Evolutionary conservation across 2,329 filamentous ascomycete genomes (phyloP).

Genomic region (Arthrobotrys iridis): DNA sequence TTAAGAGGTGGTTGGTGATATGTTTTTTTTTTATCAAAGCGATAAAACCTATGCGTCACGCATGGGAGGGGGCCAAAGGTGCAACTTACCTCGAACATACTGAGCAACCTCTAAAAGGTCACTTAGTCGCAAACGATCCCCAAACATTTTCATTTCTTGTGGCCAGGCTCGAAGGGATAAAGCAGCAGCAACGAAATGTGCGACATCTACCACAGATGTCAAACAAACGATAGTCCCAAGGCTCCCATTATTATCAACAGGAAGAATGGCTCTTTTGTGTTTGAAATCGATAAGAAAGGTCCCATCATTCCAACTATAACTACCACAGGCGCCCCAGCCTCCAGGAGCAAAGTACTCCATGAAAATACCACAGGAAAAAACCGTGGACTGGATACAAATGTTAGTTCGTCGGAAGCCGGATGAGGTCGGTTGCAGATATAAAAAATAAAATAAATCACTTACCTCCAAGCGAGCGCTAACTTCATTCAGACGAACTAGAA

Average conservation of each 20-base stretch:
- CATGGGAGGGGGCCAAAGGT: slow-evolving; percentile 46
- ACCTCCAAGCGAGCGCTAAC: slow-evolving; percentile 39
- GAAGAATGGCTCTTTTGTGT: slow-evolving; percentile 53
- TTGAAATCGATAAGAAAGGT: slow-evolving; percentile 54
- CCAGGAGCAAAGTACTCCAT: slow-evolving; percentile 57
- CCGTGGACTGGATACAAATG: slow-evolving; percentile 47
- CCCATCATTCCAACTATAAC: slow-evolving; percentile 53
- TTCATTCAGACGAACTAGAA: slow-evolving; percentile 55
- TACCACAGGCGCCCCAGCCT: slow-evolving; percentile 49
- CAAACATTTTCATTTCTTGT: slow-evolving; percentile 56
- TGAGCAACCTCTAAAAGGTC: slow-evolving; percentile 55
- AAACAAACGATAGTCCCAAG: slow-evolving; percentile 54
- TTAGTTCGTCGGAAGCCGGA: slow-evolving; percentile 12
- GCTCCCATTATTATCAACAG: slow-evolving; percentile 30
- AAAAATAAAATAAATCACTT: slow-evolving; percentile 2
- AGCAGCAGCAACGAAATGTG: slow-evolving; percentile 55
- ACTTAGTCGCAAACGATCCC: slow-evolving; percentile 53
- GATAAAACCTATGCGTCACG: slow-evolving; percentile 33
- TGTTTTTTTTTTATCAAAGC: slow-evolving; percentile 17
- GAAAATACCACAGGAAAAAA: slow-evolving; percentile 57
- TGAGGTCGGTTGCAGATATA: background rate
- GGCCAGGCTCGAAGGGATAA: slow-evolving; percentile 55
- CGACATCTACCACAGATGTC: slow-evolving; percentile 56
- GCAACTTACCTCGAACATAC: slow-evolving; percentile 54
- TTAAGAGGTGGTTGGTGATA: slow-evolving; percentile 18